These are phyloP conservation scores for Suillus variegatus DNA, from an alignment of 768 basidiomycete species.

Conservation along the genomic window DNA sequence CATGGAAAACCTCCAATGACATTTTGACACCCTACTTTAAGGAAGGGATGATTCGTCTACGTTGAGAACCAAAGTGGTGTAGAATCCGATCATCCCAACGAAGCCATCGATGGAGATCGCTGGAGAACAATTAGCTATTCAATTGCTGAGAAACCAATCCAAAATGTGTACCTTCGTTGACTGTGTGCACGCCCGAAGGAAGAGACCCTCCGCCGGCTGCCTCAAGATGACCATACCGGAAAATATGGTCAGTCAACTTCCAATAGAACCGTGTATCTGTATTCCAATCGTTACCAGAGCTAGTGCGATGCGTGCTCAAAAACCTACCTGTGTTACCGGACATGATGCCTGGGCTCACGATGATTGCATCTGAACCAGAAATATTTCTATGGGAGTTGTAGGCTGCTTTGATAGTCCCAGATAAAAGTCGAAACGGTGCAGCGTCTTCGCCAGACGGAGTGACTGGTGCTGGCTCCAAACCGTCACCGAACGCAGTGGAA, in stretches of 20 bases:
- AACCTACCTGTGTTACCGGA: constrained; percentile 52
- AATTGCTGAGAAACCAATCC: background rate
- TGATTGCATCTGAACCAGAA: constrained; percentile 36
- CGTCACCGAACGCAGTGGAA: constrained; percentile 44
- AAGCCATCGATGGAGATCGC: constrained; percentile 52
- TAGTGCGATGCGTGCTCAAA: background rate
- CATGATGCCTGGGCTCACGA: constrained; percentile 55
- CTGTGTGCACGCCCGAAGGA: constrained; percentile 58
- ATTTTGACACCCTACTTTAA: background rate
- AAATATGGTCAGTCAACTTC: constrained; percentile 56
- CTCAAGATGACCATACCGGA: constrained; percentile 56
- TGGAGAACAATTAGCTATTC: constrained; percentile 21
- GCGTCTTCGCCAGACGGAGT: constrained; percentile 42
- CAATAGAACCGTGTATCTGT: constrained; percentile 50
- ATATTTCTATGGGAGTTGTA: constrained; percentile 49
- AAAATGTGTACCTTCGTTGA: constrained; percentile 61
- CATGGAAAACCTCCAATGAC: background rate
- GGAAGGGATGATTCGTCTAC: constrained; percentile 51
- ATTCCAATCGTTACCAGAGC: background rate
- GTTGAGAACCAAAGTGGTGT: constrained; percentile 64
- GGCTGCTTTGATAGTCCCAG: constrained; percentile 65
- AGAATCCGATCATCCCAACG: constrained; percentile 69
- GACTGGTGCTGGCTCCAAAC: constrained; percentile 68
- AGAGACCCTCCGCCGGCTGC: constrained; percentile 29
- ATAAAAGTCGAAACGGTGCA: constrained; percentile 48